phyloP scores from a whole-genome alignment of 495 filamentous ascomycete species.

The Aspergillus bridgeri region DNA sequence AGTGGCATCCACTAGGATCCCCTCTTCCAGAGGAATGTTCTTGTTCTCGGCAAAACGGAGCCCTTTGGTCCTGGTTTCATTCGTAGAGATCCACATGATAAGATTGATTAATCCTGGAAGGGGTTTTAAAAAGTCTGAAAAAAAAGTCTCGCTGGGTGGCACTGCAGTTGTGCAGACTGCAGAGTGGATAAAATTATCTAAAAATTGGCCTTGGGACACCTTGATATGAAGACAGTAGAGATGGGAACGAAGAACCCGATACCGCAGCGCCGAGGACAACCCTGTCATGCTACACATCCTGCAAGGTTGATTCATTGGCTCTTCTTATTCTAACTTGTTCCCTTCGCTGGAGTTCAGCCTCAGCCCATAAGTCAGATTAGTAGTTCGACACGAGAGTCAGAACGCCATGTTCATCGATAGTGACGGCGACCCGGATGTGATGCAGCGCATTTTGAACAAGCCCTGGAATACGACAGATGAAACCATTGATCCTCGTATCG shows the following conservation, averaged over 20 bases:
- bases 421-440: not conserved
- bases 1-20: not conserved
- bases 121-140: constrained; percentile 2
- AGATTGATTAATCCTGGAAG: constrained; percentile 20
- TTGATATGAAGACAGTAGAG: not conserved
- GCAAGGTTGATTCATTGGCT: too few species aligned
- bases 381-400: not conserved
- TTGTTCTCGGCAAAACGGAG: constrained; percentile 12
- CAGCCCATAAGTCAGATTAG: not conserved
- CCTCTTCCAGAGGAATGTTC: not conserved
- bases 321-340: not conserved
- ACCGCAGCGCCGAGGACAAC: not conserved
- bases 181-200: not conserved
- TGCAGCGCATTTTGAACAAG: not conserved
- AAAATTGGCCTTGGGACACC: not conserved
- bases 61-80: not conserved
- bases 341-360: not conserved
- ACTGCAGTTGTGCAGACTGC: not conserved
- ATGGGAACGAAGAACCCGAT: not conserved
- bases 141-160: not conserved
- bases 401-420: not conserved
- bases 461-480: not conserved
- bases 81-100: constrained; percentile 26
- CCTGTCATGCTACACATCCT: not conserved
- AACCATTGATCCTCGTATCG: not conserved